Percentiles rank a stretch among this genome's conserved stretches.
Conservation (phyloP, 31 red algal genomes). For the Porphyra umbilicalis region DNA sequence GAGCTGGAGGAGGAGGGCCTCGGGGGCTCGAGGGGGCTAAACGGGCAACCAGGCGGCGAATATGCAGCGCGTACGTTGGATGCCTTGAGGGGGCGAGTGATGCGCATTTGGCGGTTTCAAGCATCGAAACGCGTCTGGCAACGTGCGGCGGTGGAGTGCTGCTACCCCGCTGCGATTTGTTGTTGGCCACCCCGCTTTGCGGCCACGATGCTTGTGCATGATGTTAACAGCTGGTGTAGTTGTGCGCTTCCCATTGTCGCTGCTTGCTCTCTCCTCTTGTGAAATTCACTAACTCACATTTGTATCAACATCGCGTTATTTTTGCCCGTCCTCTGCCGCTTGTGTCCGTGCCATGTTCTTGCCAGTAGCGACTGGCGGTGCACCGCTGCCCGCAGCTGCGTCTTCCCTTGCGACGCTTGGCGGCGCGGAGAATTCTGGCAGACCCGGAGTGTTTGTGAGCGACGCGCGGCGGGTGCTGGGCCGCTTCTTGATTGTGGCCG, state of each 20-base stretch:
- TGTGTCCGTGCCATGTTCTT: not conserved
- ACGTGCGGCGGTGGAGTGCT: too few relatives aligned
- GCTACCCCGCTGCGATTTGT: too few relatives aligned
- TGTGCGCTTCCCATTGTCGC: too few relatives aligned
- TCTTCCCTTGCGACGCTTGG: not conserved
- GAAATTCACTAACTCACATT: not conserved
- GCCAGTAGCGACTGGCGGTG: not conserved
- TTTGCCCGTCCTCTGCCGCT: not conserved
- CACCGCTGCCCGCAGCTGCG: not conserved
- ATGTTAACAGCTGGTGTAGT: too few relatives aligned
- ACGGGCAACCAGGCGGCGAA: not conserved
- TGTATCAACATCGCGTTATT: not conserved
- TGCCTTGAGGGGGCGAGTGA: not conserved
- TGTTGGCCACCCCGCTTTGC: too few relatives aligned
- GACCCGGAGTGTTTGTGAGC: constrained; percentile 27
- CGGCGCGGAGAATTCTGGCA: not conserved
- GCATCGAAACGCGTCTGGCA: too few relatives aligned
- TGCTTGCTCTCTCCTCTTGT: not conserved
- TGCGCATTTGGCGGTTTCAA: too few relatives aligned
- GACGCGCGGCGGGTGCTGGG: constrained; percentile 37
- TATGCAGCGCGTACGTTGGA: not conserved
- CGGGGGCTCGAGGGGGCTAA: not conserved
- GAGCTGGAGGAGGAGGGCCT: not conserved
- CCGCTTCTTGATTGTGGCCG: constrained; percentile 35
- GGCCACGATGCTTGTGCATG: too few relatives aligned